These are phyloP conservation scores for Aureobasidium zeae DNA, from an alignment of 2,329 filamentous ascomycete species.

Conservation along the genomic window DNA sequence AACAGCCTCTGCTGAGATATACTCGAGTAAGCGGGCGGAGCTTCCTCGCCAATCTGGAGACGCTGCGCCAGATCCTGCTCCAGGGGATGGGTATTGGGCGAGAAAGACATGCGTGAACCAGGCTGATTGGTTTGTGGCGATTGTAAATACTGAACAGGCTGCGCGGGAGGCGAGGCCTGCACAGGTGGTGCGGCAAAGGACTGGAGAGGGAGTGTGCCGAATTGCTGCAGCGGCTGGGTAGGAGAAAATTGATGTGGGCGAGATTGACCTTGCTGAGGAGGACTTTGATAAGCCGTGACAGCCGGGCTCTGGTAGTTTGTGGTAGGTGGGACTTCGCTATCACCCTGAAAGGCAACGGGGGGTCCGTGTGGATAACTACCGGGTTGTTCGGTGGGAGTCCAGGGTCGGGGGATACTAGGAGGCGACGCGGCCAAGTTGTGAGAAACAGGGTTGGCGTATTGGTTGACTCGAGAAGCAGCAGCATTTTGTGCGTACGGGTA, in stretches of 20 bases:
- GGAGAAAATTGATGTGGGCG: conserved; percentile 15
- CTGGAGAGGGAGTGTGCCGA: conserved; percentile 29
- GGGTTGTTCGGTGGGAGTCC: conserved; percentile 90
- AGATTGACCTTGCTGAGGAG: conserved; percentile 38
- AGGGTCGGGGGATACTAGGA: conserved; percentile 53
- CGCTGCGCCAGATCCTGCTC: conserved; percentile 82
- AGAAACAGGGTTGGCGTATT: conserved; percentile 49
- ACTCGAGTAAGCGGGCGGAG: conserved; percentile 91
- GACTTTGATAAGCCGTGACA: conserved; percentile 28
- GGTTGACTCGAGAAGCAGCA: conserved; percentile 69
- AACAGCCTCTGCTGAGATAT: conserved; percentile 38
- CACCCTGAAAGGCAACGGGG: conserved; percentile 84
- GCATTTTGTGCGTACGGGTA: conserved; percentile 76
- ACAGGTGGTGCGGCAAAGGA: conserved; percentile 25
- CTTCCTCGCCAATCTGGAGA: conserved; percentile 69
- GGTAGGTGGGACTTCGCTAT: conserved; percentile 52
- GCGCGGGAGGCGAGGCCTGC: conserved; percentile 3
- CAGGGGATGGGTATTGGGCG: conserved; percentile 42
- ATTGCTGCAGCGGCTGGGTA: neutral
- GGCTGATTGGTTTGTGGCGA: conserved; percentile 10
- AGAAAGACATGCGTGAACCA: conserved; percentile 7
- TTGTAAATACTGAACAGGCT: conserved; percentile 7
- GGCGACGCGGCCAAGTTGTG: conserved; percentile 37
- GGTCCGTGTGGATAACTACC: conserved; percentile 81
- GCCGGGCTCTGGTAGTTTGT: conserved; percentile 1